Base-by-base conservation (phyloP, 768 basidiomycete species). In the Amanita molliuscula region DNA sequence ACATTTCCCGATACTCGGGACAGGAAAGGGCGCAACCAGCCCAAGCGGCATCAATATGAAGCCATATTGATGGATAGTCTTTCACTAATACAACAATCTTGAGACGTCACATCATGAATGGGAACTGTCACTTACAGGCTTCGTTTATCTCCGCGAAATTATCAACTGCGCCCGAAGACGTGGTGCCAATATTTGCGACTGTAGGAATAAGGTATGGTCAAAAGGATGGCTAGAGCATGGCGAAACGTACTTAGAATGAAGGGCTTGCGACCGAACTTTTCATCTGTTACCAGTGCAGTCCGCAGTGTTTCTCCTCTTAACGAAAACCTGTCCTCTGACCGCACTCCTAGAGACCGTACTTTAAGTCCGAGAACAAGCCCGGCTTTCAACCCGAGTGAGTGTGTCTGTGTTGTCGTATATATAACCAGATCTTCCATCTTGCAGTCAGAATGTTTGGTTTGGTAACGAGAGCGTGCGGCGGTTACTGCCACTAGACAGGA, bases 161-260 rank as follows among this genome's bases (percentile, higher is more conserved):
- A 59, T 98, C 94, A 15, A 92, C 73, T 0, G 93, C 89, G 0
- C 93, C 93, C 2, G 91, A 88, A 0, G 84, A 89, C 0, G 94
- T 97, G 0, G 91, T 88, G 0, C 94, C 94, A n/a, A 96, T 74
- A 0, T 93, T 94, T 0, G 81, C 88, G 58, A 94, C 91, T 94
- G 21, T 13, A 42, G 23, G 40, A 33, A 20, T 35, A 11, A 20
- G 35, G 7, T 15, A 31, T 25, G 8, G 10, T 15, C 6, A 10
- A 26, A 9, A 4, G 9, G 5, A 9, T 3, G 15, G n/a, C 1
- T 20, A 9, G 37, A 15, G 9, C 8, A 3, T 28, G n/a, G 26
- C 2, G 9, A 20, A 9, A 59, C 77, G 56, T 62, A 94, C 93
- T 77, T 9, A 96, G 62, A 11, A 91, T 73, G 66, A 95, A 97